Evolutionary conservation across 768 basidiomycete species (phyloP).

Genomic region (Psilocybe cubensis): DNA sequence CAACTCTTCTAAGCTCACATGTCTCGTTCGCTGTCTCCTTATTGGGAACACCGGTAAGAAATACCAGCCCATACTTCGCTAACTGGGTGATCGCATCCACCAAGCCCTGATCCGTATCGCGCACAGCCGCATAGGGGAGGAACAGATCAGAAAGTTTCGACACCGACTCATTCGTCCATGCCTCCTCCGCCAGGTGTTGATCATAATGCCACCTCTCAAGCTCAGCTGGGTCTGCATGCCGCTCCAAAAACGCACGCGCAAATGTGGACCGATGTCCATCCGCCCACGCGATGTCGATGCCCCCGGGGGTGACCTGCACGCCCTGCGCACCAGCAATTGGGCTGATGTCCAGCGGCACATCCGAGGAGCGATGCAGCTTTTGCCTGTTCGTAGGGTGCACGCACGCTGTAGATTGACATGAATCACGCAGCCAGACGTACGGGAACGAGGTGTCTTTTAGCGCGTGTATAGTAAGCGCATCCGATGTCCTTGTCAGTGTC

Average conservation of each 20-base stretch:
- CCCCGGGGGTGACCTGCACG: slow-evolving; percentile 43
- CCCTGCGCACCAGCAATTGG: slow-evolving; percentile 41
- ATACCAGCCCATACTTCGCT: slow-evolving; percentile 69
- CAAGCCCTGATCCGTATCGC: slow-evolving; percentile 47
- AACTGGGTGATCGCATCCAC: slow-evolving; percentile 70
- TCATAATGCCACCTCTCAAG: slow-evolving; percentile 45
- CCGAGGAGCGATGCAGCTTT: slow-evolving; percentile 73
- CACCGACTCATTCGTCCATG: slow-evolving; percentile 52
- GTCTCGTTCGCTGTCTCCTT: slow-evolving; percentile 55
- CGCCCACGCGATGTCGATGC: slow-evolving; percentile 54
- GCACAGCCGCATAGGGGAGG: slow-evolving; percentile 56
- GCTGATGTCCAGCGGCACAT: slow-evolving; percentile 54
- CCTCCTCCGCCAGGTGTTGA: slow-evolving; percentile 35
- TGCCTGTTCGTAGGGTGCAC: slow-evolving; percentile 81
- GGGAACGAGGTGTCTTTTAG: slow-evolving; percentile 55
- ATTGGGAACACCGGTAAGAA: slow-evolving; percentile 73
- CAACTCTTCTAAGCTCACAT: slow-evolving; percentile 74
- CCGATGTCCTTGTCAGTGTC: slow-evolving; percentile 25
- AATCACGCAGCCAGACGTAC: slow-evolving; percentile 83
- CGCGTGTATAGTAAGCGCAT: slow-evolving; percentile 38
- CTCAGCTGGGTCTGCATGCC: slow-evolving; percentile 42
- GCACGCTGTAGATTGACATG: slow-evolving; percentile 74
- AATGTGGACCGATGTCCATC: slow-evolving; percentile 67
- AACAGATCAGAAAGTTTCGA: slow-evolving; percentile 46
- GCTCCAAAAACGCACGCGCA: slow-evolving; percentile 46